phyloP scores from a whole-genome alignment of 2,329 filamentous ascomycete genomes.

The Sporothrix mexicana region DNA sequence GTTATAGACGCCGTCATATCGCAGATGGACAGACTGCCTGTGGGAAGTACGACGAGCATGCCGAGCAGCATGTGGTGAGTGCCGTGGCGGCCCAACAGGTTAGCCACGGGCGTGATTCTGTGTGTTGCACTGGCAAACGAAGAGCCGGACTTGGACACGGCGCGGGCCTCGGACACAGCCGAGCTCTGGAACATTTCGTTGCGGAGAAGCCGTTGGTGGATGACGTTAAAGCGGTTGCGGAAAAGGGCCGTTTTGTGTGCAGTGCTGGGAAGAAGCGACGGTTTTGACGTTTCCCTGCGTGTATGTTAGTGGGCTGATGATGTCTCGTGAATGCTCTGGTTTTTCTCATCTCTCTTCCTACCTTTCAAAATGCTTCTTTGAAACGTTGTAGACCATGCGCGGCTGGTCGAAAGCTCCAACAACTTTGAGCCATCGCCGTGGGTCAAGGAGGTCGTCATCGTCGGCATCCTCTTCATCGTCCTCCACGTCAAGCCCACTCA shows the following conservation, averaged over 20 bases:
- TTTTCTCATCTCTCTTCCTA: no score
- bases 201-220: constrained; percentile 88
- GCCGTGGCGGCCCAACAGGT: constrained; percentile 77
- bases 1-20: constrained; percentile 88
- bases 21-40: constrained; percentile 79
- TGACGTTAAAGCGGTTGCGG: constrained; percentile 87
- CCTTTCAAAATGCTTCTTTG: constrained; percentile 91
- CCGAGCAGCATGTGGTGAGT: constrained; percentile 86
- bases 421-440: constrained; percentile 82
- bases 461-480: constrained; percentile 64
- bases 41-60: constrained; percentile 78
- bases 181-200: constrained; percentile 93
- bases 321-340: no score
- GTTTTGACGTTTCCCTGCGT: constrained; percentile 63
- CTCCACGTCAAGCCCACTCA: constrained; percentile 60
- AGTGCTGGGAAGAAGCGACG: constrained; percentile 75
- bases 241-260: constrained; percentile 85
- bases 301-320: neutral
- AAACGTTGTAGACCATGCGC: constrained; percentile 73
- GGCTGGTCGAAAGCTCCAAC: constrained; percentile 87
- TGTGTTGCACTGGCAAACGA: constrained; percentile 57
- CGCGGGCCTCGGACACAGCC: constrained; percentile 67
- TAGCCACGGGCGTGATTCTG: constrained; percentile 85
- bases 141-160: constrained; percentile 60
- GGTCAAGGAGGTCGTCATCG: constrained; percentile 70